Evolutionary conservation across 1,284 basidiomycete species (phyloP).

Genomic region (Inonotus obliquus): DNA sequence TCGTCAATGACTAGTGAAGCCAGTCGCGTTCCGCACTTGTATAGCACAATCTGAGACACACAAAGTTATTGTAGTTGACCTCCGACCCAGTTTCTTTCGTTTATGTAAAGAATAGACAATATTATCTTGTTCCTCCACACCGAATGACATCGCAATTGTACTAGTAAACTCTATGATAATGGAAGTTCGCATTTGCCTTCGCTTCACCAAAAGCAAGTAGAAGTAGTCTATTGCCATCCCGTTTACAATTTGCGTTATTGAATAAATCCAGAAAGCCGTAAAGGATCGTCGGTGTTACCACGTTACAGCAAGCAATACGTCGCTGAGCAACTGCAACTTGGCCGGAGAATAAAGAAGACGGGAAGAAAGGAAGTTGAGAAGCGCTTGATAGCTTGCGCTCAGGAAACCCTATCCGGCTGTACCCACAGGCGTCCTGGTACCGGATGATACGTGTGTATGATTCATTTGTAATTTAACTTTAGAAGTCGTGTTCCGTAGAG

Average conservation of each 20-base stretch:
- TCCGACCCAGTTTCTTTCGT: no score
- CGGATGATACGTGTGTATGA: neutral
- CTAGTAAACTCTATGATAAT: no score
- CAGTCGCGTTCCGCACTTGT: no score
- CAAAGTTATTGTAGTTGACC: no score
- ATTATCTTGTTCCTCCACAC: no score
- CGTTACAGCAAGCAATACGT: neutral
- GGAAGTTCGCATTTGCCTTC: no score
- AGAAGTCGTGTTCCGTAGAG: conserved; percentile 83
- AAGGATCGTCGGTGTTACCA: neutral
- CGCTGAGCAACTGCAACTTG: neutral
- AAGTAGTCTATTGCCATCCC: no score
- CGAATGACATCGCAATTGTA: no score
- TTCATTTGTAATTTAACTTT: neutral
- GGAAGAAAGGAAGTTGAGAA: neutral
- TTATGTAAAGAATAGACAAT: no score
- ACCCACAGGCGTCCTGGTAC: neutral
- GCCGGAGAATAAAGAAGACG: neutral
- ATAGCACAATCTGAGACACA: no score
- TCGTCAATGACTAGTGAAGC: neutral
- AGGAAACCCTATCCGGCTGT: neutral
- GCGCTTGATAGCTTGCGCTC: neutral
- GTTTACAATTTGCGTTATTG: no score
- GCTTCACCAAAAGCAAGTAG: no score
- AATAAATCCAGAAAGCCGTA: neutral